Percentiles rank a stretch among this genome's conserved stretches.
Conservation (phyloP, 75 land plant genomes). For the Picea glauca region DNA sequence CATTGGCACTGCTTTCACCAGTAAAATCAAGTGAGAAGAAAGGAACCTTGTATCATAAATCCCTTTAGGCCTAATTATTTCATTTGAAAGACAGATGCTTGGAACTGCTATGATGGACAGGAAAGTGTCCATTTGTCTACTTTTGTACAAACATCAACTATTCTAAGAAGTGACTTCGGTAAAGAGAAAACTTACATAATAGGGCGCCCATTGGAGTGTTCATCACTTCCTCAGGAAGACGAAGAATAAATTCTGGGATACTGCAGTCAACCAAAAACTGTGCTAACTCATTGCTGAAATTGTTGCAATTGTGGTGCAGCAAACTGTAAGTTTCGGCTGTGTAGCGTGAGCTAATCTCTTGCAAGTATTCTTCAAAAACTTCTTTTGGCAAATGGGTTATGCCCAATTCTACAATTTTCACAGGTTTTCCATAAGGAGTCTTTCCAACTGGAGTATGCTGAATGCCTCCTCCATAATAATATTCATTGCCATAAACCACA, state of each 20-base stretch:
- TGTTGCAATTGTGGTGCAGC: conserved; percentile 84
- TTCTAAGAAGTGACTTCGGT: neutral
- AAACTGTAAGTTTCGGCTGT: conserved; percentile 77
- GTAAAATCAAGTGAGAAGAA: no score
- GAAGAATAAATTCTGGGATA: conserved; percentile 76
- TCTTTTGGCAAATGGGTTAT: conserved; percentile 86
- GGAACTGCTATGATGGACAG: no score
- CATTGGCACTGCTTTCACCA: conserved; percentile 75
- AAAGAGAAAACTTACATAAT: conserved; percentile 58
- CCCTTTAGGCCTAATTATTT: no score
- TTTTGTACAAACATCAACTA: neutral
- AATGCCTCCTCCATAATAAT: conserved; percentile 86
- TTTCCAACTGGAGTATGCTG: conserved; percentile 45
- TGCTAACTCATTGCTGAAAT: conserved; percentile 89
- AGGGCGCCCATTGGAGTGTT: conserved; percentile 84
- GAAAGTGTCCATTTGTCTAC: neutral
- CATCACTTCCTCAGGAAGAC: conserved; percentile 79
- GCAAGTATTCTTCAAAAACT: conserved; percentile 76
- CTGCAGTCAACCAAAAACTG: conserved; percentile 71
- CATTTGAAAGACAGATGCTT: no score
- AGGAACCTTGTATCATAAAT: no score
- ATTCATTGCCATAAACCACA: conserved; percentile 85
- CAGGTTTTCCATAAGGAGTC: conserved; percentile 89
- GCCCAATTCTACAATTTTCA: conserved; percentile 71
- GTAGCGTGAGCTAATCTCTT: conserved; percentile 77